Conservation (phyloP, 768 basidiomycete genomes). For the Leccinum arenicola region DNA sequence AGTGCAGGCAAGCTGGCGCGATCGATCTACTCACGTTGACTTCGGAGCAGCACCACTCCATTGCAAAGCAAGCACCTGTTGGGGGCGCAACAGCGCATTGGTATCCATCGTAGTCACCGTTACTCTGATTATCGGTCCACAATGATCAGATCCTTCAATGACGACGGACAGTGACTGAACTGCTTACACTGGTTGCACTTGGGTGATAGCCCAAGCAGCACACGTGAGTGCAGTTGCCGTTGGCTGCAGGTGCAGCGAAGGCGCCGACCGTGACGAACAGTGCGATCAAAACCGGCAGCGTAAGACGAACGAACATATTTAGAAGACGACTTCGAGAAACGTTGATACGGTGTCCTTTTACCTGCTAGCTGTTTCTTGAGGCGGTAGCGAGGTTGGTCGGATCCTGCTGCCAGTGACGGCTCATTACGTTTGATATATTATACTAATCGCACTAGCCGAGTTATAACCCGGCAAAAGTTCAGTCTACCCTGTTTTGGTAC, state of each 20-base stretch:
- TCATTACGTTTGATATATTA: too few relatives aligned
- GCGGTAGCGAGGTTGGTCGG: too few relatives aligned
- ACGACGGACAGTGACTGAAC: background rate
- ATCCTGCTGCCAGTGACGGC: too few relatives aligned
- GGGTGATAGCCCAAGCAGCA: background rate
- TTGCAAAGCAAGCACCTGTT: background rate
- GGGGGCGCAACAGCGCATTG: background rate
- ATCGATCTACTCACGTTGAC: background rate
- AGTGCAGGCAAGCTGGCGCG: background rate
- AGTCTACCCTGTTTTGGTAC: too few relatives aligned
- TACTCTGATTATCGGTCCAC: background rate
- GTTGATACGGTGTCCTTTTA: too few relatives aligned
- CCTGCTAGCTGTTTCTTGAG: too few relatives aligned
- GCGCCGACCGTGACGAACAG: background rate
- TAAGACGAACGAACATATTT: constrained; percentile 6
- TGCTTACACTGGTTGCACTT: constrained; percentile 4
- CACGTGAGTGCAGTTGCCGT: background rate
- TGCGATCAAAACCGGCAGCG: background rate
- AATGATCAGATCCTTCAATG: background rate
- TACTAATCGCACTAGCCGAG: too few relatives aligned
- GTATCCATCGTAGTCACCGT: background rate
- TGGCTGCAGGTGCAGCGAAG: background rate
- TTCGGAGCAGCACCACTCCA: background rate
- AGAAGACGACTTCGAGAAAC: too few relatives aligned
- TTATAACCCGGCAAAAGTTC: background rate